phyloP scores from a whole-genome alignment of 2,329 filamentous ascomycete genomes.

The Aspergillus sp. region DNA sequence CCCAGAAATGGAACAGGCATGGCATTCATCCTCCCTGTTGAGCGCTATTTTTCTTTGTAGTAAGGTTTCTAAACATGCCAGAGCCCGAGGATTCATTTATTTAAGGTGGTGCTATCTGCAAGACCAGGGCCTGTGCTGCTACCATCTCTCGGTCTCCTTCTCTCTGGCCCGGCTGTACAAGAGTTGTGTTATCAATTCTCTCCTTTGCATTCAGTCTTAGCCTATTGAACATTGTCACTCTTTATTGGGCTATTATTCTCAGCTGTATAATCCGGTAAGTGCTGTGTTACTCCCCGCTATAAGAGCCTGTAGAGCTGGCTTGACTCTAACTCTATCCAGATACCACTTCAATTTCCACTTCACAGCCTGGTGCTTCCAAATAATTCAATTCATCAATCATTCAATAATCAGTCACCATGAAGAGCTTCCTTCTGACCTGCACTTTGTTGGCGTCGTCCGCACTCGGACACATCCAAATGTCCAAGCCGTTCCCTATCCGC shows the following conservation, averaged over 20 bases:
- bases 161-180: background rate
- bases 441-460: constrained; percentile 34
- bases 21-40: background rate
- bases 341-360: background rate
- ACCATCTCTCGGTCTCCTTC: background rate
- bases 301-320: background rate
- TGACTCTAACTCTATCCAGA: background rate
- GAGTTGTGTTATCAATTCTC: background rate
- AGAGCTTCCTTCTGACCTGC: constrained; percentile 28
- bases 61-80: constrained; percentile 9
- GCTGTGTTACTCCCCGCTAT: background rate
- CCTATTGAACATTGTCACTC: constrained; percentile 3
- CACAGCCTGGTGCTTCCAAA: constrained; percentile 3
- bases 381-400: background rate
- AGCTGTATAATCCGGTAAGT: background rate
- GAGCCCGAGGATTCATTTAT: background rate
- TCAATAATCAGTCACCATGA: constrained; percentile 25
- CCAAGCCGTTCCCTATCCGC: constrained; percentile 54
- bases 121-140: no score
- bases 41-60: background rate
- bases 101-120: background rate
- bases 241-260: background rate
- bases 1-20: constrained; percentile 1
- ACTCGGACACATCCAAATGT: constrained; percentile 57
- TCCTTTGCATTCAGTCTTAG: background rate